Conservation (phyloP, 2,329 filamentous ascomycete species). For the Penicillium aurantiogriseum region DNA sequence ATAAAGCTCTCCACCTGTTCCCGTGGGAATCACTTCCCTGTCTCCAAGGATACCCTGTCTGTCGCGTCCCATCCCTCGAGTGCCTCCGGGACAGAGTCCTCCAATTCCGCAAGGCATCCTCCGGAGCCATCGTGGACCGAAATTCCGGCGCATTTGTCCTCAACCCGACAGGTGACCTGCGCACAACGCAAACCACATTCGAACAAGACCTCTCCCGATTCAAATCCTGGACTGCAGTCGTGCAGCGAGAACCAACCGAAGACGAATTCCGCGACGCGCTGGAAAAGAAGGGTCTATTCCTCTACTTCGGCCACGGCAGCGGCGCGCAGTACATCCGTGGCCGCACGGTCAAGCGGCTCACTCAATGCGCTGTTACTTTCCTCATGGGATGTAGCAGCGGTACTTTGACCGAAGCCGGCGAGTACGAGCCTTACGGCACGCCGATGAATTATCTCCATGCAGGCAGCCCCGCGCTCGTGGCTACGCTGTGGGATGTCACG, state of each 20-base stretch:
- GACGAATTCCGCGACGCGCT: conserved; percentile 71
- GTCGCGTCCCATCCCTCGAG: conserved; percentile 81
- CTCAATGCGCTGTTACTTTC: conserved; percentile 76
- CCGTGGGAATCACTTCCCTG: conserved; percentile 96
- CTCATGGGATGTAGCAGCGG: conserved; percentile 95
- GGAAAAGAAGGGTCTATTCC: conserved; percentile 65
- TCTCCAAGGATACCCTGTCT: conserved; percentile 74
- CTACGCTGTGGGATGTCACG: conserved; percentile 96
- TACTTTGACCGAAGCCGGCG: conserved; percentile 73
- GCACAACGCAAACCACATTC: conserved; percentile 74
- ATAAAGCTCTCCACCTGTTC: conserved; percentile 86
- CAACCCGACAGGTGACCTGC: conserved; percentile 83
- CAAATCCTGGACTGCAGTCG: conserved; percentile 65
- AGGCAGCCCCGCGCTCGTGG: conserved; percentile 80
- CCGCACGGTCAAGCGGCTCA: conserved; percentile 74
- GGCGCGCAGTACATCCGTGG: conserved; percentile 91
- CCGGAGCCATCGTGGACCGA: conserved; percentile 26
- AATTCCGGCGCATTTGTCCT: conserved; percentile 66
- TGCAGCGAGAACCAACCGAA: conserved; percentile 70
- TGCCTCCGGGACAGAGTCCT: conserved; percentile 75
- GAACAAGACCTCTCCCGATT: conserved; percentile 59
- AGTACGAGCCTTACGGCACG: conserved; percentile 88
- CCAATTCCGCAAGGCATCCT: conserved; percentile 41
- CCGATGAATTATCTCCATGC: conserved; percentile 90
- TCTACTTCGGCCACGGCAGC: conserved; percentile 96